Base-by-base conservation (phyloP, 2,329 filamentous ascomycete genomes). In the Fusarium sacchari region DNA sequence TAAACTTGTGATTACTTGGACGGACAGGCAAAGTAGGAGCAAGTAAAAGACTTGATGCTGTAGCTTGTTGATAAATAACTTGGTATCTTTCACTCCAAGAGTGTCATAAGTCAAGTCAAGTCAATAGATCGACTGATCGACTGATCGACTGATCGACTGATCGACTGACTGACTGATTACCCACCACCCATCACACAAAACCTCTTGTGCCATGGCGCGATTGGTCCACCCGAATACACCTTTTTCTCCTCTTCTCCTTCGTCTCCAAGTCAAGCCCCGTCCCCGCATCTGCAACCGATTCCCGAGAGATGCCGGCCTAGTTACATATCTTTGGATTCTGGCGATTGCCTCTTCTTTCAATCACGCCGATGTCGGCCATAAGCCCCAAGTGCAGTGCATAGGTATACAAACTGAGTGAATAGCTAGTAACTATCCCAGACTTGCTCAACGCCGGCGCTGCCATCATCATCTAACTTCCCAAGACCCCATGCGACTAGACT, bases 121-220 rank as follows among this genome's bases (percentile, higher is more conserved):
- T n/a, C n/a, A n/a, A 64, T 50, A 60, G 56, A 67, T 49, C 32
- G 40, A n/a, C n/a, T n/a, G n/a, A n/a, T n/a, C n/a, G n/a, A n/a
- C n/a, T n/a, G n/a, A n/a, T n/a, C n/a, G n/a, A n/a, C n/a, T n/a
- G n/a, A n/a, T n/a, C n/a, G n/a, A n/a, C n/a, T n/a, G 32, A 32
- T 32, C 32, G 32, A 32, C 32, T 32, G 32, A 34, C 34, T 39
- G 50, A 40, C 37, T 55, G 50, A 42, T 65, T 60, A 59, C 61
- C 70, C 71, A 76, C 72, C 76, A 77, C 67, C 63, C n/a, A n/a
- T n/a, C n/a, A n/a, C n/a, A n/a, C n/a, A n/a, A n/a, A n/a, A 32
- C 32, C 71, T 64, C 75, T 77, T 66, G 57, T 61, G 44, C 64
- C 61, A 82, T 83, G 78, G 81, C 80, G 81, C 79, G 79, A 83